A percentile compares a stretch with the other conserved stretches of the same genome.
Evolutionary conservation across 352 stramenopile species (phyloP).

Genomic region (Phytophthora kernoviae): DNA sequence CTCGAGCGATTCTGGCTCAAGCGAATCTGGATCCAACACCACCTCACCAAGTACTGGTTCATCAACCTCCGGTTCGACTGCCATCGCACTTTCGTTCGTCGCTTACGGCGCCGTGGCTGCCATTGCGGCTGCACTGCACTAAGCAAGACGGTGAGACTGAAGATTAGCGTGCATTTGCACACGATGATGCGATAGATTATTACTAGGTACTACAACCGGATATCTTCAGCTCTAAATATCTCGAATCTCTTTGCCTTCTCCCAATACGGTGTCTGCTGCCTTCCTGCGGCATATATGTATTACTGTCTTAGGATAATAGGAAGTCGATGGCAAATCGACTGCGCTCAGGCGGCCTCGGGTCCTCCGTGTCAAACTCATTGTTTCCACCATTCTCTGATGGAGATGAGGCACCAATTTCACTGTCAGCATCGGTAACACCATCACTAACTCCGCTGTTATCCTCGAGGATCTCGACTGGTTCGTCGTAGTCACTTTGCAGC

Average conservation of each 20-base stretch:
- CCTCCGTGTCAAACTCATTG: constrained; percentile 8
- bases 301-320: constrained; percentile 31
- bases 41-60: not conserved
- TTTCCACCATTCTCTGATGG: constrained; percentile 3
- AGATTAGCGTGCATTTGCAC: not conserved
- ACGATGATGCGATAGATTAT: constrained; percentile 10
- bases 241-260: not conserved
- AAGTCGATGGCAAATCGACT: constrained; percentile 35
- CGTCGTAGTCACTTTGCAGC: constrained; percentile 14
- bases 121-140: constrained; percentile 28
- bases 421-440: constrained; percentile 8
- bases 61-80: constrained; percentile 12
- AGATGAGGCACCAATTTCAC: not conserved
- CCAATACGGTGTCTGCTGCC: not conserved
- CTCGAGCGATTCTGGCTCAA: constrained; percentile 15
- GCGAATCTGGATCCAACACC: constrained; percentile 5
- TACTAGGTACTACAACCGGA: constrained; percentile 15
- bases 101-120: constrained; percentile 18
- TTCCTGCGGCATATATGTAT: constrained; percentile 8
- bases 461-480: constrained; percentile 6
- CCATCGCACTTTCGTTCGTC: constrained; percentile 18
- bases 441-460: not conserved
- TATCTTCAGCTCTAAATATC: not conserved
- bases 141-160: not conserved
- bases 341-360: constrained; percentile 26